Percentiles rank a stretch among this genome's conserved stretches.
Evolutionary conservation across 179 eudicot genomes (phyloP).

Genomic region (Pouteria campechiana): DNA sequence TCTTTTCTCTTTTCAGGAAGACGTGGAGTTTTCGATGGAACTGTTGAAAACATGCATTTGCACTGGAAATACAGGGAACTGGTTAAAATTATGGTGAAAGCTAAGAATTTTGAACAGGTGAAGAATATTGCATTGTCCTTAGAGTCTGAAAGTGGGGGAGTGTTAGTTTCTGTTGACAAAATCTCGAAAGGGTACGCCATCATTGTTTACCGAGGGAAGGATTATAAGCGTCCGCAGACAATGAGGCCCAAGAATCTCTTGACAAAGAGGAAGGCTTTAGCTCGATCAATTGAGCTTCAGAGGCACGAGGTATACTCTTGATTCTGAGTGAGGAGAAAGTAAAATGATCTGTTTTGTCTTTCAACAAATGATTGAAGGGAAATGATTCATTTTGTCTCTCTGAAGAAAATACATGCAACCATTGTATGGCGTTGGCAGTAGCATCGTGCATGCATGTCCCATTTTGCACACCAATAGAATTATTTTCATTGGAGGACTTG

Average conservation of each 20-base stretch:
- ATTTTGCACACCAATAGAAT: too few species aligned
- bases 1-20: constrained; percentile 47
- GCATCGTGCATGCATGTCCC: too few species aligned
- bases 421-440: too few species aligned
- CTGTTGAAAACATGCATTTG: constrained; percentile 81
- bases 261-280: constrained; percentile 87
- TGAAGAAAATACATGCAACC: too few species aligned
- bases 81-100: constrained; percentile 62
- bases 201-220: constrained; percentile 75
- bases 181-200: constrained; percentile 90
- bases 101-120: constrained; percentile 57
- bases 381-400: too few species aligned
- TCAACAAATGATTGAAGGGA: too few species aligned
- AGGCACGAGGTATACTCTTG: constrained; percentile 60
- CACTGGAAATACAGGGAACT: constrained; percentile 75
- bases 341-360: too few species aligned
- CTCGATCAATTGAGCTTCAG: constrained; percentile 95
- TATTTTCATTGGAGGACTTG: too few species aligned
- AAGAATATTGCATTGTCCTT: constrained; percentile 68
- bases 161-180: constrained; percentile 85
- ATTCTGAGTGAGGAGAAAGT: too few species aligned
- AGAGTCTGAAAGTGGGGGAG: constrained; percentile 96
- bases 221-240: constrained; percentile 61
- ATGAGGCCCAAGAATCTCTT: constrained; percentile 88
- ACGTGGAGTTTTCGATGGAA: constrained; percentile 68